Conservation (phyloP, 106 monocot genomes). For the Dendrobium nobile region DNA sequence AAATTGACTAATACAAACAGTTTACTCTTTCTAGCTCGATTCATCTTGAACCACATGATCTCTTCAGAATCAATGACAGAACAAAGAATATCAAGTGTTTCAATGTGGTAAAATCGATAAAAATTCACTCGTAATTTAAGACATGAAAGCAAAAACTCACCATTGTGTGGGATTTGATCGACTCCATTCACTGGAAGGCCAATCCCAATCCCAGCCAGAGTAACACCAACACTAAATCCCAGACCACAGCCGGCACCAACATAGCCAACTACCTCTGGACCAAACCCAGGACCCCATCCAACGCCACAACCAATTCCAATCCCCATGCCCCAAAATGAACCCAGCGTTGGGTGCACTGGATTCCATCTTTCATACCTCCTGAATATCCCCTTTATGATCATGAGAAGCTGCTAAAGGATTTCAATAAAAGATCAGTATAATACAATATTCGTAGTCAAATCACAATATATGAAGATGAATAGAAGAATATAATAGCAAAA, state of each 20-base stretch:
- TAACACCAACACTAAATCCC: constrained; percentile 81
- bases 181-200: constrained; percentile 61
- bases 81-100: neutral
- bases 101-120: neutral
- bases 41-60: neutral
- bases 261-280: constrained; percentile 86
- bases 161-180: constrained; percentile 33
- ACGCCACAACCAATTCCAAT: constrained; percentile 85
- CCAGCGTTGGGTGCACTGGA: constrained; percentile 83
- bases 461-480: neutral
- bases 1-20: neutral
- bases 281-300: constrained; percentile 98
- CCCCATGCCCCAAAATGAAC: constrained; percentile 97
- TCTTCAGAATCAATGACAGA: neutral
- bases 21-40: neutral
- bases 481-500: neutral
- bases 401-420: constrained; percentile 15
- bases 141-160: constrained; percentile 20
- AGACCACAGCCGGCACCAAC: constrained; percentile 90
- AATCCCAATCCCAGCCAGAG: constrained; percentile 62
- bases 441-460: neutral
- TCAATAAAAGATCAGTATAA: neutral
- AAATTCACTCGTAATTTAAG: neutral
- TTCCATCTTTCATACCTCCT: constrained; percentile 90
- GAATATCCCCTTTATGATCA: constrained; percentile 88